phyloP scores from a whole-genome alignment of 371 early-diverging fungal species.

The Mycotypha africana region DNA sequence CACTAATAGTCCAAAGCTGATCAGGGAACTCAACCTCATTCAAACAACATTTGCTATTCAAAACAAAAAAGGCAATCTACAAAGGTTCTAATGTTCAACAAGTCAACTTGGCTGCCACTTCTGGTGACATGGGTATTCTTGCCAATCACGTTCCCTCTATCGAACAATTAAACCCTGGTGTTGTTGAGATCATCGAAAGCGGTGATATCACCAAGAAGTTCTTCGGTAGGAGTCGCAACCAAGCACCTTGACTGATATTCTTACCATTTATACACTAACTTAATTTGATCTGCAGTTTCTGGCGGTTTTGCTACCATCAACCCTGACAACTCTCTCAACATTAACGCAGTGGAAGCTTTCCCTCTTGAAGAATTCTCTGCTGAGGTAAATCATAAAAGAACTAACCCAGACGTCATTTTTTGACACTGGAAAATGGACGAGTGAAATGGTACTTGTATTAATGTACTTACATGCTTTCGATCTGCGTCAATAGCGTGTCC shows the following conservation, averaged over 20 bases:
- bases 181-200: conserved; percentile 79
- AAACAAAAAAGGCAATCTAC: conserved; percentile 55
- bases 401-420: background rate
- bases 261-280: background rate
- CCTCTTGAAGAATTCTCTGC: conserved; percentile 82
- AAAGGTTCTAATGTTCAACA: conserved; percentile 79
- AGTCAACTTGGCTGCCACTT: conserved; percentile 91
- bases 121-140: conserved; percentile 98
- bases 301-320: conserved; percentile 97
- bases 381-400: conserved; percentile 42
- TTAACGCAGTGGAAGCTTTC: conserved; percentile 96
- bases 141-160: conserved; percentile 97
- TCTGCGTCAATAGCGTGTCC: conserved; percentile 76
- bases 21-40: background rate
- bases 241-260: background rate
- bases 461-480: too few relatives aligned
- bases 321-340: conserved; percentile 94
- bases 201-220: conserved; percentile 82
- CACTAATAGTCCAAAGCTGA: background rate
- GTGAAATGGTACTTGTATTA: background rate
- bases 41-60: background rate
- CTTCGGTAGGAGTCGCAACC: conserved; percentile 64
- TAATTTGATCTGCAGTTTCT: conserved; percentile 55
- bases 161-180: conserved; percentile 93
- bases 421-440: background rate